Base-by-base conservation (phyloP, 2,329 filamentous ascomycete species). In the Aspergillus sp. region DNA sequence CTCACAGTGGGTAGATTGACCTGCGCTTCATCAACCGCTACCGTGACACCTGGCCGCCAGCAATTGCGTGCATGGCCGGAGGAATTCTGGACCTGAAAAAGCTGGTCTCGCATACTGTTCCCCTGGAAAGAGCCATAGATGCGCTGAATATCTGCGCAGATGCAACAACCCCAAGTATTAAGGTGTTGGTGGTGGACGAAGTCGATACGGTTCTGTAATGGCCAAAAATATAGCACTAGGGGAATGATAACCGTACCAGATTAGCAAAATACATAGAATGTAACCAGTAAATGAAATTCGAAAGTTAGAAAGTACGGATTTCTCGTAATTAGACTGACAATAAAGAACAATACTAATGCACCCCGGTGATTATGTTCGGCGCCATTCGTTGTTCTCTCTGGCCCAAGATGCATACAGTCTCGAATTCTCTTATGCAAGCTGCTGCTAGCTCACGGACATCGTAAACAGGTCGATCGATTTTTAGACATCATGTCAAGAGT, bases 11-110 rank as follows among this genome's bases (percentile, higher is more conserved):
- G n/a, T 53, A 82, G 78, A 84, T 86, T 53, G 75, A 85, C 55
- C 70, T 87, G 22, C 79, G 77, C 33, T 87, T 87, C 66, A 86
- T 86, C 60, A 86, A 87, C 62, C 74, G 84, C 6, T 87, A 86
- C 60, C 73, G 77, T 37, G 82, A 86, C 58, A 86, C 83, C 0
- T 87, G 84, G 83, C 83, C 83, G 0, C 75, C 78, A 0, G 84
- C 80, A 0, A 83, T 87, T 30, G 72, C 78, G 5, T 80, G 78
- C 43, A 60, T 87, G 23, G 74, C 73, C 37, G 79, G 81, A 3
- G 78, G 77, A 0, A 72, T 85, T 1, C 60, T 87, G 7, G 76
- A 85, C 58, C 67, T 85, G 17, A 82, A 82, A 58, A 75, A 74
- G 43, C 65, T 85, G 15, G 77, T 86, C 3, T 81, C 82, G 9